phyloP scores from a whole-genome alignment of 106 monocot genomes.

The Dendrobium huoshanense region DNA sequence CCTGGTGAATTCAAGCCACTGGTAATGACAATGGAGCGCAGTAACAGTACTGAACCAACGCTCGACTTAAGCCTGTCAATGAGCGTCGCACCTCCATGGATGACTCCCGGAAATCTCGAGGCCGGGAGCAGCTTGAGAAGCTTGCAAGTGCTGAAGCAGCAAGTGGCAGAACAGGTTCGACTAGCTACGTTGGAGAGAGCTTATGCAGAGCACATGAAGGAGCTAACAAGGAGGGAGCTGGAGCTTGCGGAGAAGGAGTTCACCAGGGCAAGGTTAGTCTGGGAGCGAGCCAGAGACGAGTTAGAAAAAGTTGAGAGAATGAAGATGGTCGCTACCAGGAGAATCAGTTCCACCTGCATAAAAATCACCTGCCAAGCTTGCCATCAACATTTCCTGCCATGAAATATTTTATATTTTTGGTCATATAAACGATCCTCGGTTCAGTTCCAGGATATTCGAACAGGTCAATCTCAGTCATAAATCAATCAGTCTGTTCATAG shows the following conservation, averaged over 20 bases:
- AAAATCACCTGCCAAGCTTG: slow-evolving; percentile 76
- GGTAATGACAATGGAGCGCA: too few relatives aligned
- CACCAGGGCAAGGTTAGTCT: slow-evolving; percentile 58
- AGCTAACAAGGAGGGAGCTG: slow-evolving; percentile 56
- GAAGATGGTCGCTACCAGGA: slow-evolving; percentile 50
- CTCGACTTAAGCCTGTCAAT: slow-evolving; percentile 63
- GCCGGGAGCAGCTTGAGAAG: slow-evolving; percentile 8
- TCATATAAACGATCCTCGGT: background rate
- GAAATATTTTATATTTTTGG: background rate
- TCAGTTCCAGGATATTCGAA: background rate
- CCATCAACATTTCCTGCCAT: slow-evolving; percentile 44
- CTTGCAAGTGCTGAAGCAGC: slow-evolving; percentile 44
- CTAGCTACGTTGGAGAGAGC: slow-evolving; percentile 51
- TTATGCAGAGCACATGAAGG: slow-evolving; percentile 64
- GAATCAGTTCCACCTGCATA: slow-evolving; percentile 28
- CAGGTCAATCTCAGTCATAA: background rate
- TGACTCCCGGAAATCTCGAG: slow-evolving; percentile 14
- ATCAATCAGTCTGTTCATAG: background rate
- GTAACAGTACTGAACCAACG: background rate
- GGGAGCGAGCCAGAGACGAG: slow-evolving; percentile 66
- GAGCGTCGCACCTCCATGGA: slow-evolving; percentile 12
- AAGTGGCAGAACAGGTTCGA: slow-evolving; percentile 50
- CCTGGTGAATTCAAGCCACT: background rate
- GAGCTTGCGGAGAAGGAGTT: slow-evolving; percentile 76
- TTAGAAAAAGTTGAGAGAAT: slow-evolving; percentile 71